Percentiles rank a stretch among this genome's conserved stretches.
Conservation (phyloP, 108 stramenopile genomes). For the Schizochytrium sp. region DNA sequence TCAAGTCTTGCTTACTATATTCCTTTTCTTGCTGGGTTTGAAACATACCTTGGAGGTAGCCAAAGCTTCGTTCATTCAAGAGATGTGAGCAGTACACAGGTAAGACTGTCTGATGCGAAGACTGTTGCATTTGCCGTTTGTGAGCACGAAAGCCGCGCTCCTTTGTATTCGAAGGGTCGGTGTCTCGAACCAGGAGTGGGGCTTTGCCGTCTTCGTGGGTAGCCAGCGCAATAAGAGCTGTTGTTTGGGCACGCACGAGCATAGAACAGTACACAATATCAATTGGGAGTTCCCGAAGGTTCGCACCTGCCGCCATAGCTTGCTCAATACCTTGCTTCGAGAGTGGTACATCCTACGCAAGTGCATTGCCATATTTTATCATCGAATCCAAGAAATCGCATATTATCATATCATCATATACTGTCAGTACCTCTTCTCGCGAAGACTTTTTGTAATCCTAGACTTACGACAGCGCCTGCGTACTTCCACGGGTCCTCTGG, state of each 20-base stretch:
- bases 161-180: background rate
- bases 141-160: conserved; percentile 19
- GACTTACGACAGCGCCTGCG: conserved; percentile 44
- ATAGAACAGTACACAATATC: conserved; percentile 56
- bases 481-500: conserved; percentile 60
- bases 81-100: conserved; percentile 59
- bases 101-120: conserved; percentile 49
- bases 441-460: background rate
- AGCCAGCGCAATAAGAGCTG: conserved; percentile 43
- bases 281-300: conserved; percentile 11
- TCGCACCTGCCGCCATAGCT: conserved; percentile 41
- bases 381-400: background rate
- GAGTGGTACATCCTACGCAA: conserved; percentile 22
- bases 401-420: background rate
- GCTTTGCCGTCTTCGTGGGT: conserved; percentile 58
- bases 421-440: background rate
- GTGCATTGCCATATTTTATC: background rate
- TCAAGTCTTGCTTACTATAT: conserved; percentile 43
- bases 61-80: conserved; percentile 40
- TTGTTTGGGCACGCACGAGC: conserved; percentile 56
- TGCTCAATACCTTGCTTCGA: conserved; percentile 27
- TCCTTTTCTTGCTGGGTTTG: conserved; percentile 24
- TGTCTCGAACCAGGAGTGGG: conserved; percentile 49
- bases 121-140: conserved; percentile 24
- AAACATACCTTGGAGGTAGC: conserved; percentile 57